Base-by-base conservation (phyloP, 2,329 filamentous ascomycete genomes). In the Verticillium nubilum region DNA sequence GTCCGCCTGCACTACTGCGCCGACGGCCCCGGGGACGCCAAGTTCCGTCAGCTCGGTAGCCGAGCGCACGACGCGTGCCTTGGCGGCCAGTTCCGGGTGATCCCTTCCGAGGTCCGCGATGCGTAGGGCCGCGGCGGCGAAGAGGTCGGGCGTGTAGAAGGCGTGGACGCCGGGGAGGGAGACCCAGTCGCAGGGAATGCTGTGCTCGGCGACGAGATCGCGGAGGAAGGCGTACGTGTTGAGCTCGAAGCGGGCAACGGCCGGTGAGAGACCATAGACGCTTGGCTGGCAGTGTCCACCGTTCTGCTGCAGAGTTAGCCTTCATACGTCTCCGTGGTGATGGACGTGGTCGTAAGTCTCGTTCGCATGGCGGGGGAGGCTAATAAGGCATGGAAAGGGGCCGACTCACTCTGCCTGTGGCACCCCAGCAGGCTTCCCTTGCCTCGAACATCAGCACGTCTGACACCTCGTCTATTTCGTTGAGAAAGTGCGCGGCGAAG, bases 381-480 rank as follows among this genome's bases (percentile, higher is more conserved):
- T n/a, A n/a, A n/a, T n/a, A n/a, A n/a, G n/a, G n/a, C n/a, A n/a
- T n/a, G n/a, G n/a, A n/a, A n/a, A n/a, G 50, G 7, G 7, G 25
- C n/a, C 25, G 42, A 78, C 85, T 79, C 68, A 90, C 88, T 68
- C 90, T 76, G n/a, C 90, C 90, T 1, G 90, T 94, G n/a, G 90
- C 90, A 19, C 90, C 90, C 84, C 85, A 92, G 68, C 90, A 93
- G 4, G 87, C 89, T 76, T 93, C 90, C 66, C 90, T 80, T 15
- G 90, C 90, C 73, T 94, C 90, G 5, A 94, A 78, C 77, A 93
- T 81, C 5, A 93, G 78, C 7, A 92, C 81, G n/a, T 74, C 78
- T 60, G 80, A 74, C 5, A 79, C 76, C 42, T 29, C 33, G 28
- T 72, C 66, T 62, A 72, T 69, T 59, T 76, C 78, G 67, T 75